These are phyloP conservation scores for Zymoseptoria ardabiliae DNA, from an alignment of 2,329 filamentous ascomycete genomes.

Conservation along the genomic window DNA sequence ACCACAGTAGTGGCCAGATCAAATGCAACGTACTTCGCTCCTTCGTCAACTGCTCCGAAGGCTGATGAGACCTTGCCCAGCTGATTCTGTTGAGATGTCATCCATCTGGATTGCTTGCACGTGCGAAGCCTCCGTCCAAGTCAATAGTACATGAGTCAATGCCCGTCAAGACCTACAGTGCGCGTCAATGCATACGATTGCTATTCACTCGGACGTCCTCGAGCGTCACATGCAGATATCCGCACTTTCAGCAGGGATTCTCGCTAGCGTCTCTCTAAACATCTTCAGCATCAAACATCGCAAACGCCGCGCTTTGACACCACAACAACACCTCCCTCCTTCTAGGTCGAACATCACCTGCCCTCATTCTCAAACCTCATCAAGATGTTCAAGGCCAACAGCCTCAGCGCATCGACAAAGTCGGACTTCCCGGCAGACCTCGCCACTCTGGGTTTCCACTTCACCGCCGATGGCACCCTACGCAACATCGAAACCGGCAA, in stretches of 20 bases:
- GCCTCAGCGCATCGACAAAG: conserved; percentile 61
- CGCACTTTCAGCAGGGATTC: neutral
- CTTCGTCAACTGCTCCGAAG: too few relatives aligned
- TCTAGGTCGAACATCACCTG: neutral
- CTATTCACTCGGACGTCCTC: neutral
- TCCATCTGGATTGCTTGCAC: too few relatives aligned
- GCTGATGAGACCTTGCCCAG: too few relatives aligned
- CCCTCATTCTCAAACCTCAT: neutral
- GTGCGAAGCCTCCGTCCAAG: too few relatives aligned
- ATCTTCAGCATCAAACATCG: neutral
- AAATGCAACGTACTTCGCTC: too few relatives aligned
- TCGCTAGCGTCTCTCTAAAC: neutral
- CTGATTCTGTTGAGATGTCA: too few relatives aligned
- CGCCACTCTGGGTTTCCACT: conserved; percentile 58
- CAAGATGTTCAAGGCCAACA: neutral
- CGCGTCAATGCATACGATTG: too few relatives aligned
- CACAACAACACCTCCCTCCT: neutral
- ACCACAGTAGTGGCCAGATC: neutral
- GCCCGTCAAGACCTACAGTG: too few relatives aligned
- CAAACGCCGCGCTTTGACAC: neutral
- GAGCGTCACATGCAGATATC: neutral
- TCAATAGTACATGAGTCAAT: too few relatives aligned
- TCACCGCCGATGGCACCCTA: conserved; percentile 17
- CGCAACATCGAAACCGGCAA: conserved; percentile 43
- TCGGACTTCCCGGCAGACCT: conserved; percentile 59